Percentiles rank a stretch among this genome's conserved stretches.
Conservation (phyloP, 2,329 filamentous ascomycete species). For the Diaporthe amygdali region DNA sequence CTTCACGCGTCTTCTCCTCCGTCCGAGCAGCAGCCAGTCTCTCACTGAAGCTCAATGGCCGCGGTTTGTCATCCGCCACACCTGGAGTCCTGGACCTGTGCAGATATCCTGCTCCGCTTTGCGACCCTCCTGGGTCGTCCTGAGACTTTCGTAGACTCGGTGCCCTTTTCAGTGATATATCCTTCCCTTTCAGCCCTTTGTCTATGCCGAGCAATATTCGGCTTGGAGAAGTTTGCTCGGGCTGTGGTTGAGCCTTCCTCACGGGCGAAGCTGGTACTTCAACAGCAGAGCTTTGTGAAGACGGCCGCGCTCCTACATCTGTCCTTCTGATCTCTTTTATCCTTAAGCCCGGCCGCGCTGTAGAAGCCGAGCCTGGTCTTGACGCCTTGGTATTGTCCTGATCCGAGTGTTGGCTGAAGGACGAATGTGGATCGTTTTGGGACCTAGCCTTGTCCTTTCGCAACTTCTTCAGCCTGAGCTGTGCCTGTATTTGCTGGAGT, state of each 20-base stretch:
- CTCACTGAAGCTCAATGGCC: constrained; percentile 77
- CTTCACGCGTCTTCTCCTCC: constrained; percentile 56
- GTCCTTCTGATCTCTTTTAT: constrained; percentile 26
- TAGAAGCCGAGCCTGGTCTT: constrained; percentile 21
- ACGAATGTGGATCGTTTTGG: constrained; percentile 7
- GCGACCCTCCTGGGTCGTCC: constrained; percentile 34
- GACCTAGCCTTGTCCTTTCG: constrained; percentile 64
- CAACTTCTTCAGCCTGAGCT: constrained; percentile 84
- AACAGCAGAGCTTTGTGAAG: constrained; percentile 43
- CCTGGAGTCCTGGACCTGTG: constrained; percentile 48
- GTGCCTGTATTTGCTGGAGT: constrained; percentile 86
- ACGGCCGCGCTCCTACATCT: constrained; percentile 14
- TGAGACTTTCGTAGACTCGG: constrained; percentile 49
- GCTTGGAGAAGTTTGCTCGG: constrained; percentile 74
- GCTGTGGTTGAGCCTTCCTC: constrained; percentile 55
- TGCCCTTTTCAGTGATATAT: constrained; percentile 83
- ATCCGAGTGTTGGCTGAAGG: constrained; percentile 30
- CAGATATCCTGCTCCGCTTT: constrained; percentile 47
- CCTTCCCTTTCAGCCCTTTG: constrained; percentile 79
- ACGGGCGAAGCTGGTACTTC: constrained; percentile 81
- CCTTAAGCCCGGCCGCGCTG: constrained; percentile 7
- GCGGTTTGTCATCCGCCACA: constrained; percentile 36
- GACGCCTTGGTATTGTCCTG: constrained; percentile 24
- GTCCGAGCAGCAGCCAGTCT: constrained; percentile 74
- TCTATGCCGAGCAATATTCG: constrained; percentile 86